Percentiles rank a stretch among this genome's conserved stretches.
Evolutionary conservation across 116 monocot species (phyloP).

Genomic region (Dioscorea cayenensis): DNA sequence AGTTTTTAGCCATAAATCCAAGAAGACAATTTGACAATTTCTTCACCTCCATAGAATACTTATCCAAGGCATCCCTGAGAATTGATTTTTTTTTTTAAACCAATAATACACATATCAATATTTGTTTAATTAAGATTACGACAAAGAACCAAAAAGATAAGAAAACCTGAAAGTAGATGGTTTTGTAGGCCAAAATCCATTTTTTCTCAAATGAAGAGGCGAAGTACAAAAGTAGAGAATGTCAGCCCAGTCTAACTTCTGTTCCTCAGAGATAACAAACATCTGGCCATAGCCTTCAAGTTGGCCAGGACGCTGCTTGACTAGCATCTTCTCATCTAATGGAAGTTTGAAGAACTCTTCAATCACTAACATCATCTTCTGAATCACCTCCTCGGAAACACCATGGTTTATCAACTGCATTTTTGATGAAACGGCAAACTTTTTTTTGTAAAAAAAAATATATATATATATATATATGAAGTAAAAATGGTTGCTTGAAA

Average conservation of each 20-base stretch:
- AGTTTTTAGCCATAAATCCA: background rate
- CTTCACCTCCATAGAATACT: background rate
- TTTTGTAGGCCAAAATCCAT: background rate
- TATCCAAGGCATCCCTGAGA: background rate
- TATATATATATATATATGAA: no score
- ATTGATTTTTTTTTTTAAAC: background rate
- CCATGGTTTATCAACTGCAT: slow-evolving; percentile 24
- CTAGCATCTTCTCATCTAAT: background rate
- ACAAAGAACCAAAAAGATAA: no score
- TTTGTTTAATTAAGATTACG: no score
- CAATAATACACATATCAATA: no score
- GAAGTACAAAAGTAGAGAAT: background rate
- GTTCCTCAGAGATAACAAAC: background rate
- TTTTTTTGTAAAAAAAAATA: no score
- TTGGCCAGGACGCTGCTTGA: background rate
- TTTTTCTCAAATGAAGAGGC: background rate
- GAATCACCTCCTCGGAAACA: background rate
- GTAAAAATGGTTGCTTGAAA: no score
- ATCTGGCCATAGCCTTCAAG: background rate
- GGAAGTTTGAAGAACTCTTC: background rate
- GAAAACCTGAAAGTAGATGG: no score
- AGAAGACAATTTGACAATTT: background rate
- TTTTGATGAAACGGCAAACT: no score
- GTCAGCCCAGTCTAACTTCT: background rate
- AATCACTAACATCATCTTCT: background rate